Percentiles rank a stretch among this genome's conserved stretches.
These are phyloP conservation scores for Penicillium goetzii DNA, from an alignment of 495 filamentous ascomycete species.

Conservation along the genomic window DNA sequence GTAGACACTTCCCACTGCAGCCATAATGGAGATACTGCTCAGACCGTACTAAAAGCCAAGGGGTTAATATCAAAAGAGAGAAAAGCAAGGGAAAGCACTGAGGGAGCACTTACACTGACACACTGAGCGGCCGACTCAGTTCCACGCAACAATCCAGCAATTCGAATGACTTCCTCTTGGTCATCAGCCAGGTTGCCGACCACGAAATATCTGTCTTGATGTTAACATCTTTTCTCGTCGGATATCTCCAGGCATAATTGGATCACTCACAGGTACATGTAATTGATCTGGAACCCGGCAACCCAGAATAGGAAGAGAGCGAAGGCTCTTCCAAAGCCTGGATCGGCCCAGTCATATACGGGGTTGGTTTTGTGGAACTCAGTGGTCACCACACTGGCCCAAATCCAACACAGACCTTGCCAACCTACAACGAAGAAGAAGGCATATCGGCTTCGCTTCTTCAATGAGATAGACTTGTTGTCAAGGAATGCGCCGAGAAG, in stretches of 20 bases:
- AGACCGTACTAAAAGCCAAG: constrained; percentile 53
- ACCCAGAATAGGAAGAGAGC: constrained; percentile 62
- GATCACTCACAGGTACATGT: constrained; percentile 58
- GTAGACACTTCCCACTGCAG: constrained; percentile 61
- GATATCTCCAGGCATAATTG: not conserved
- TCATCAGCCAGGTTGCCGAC: constrained; percentile 59
- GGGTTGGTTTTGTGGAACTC: constrained; percentile 54
- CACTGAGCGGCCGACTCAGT: constrained; percentile 67
- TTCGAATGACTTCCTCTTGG: constrained; percentile 62
- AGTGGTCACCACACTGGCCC: constrained; percentile 60
- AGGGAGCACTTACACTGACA: constrained; percentile 46
- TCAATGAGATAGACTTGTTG: constrained; percentile 49
- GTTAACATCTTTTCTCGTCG: constrained; percentile 14
- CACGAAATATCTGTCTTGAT: constrained; percentile 58
- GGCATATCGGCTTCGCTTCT: constrained; percentile 47
- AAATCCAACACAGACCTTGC: constrained; percentile 66
- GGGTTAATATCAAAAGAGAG: constrained; percentile 12
- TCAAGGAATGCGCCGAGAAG: constrained; percentile 62
- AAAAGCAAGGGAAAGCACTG: not conserved
- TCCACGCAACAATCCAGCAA: constrained; percentile 61
- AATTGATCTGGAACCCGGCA: constrained; percentile 64
- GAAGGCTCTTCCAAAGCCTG: constrained; percentile 61
- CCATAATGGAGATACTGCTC: constrained; percentile 58
- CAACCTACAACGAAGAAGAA: constrained; percentile 52
- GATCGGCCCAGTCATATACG: constrained; percentile 59